phyloP scores from a whole-genome alignment of 2,329 filamentous ascomycete genomes.

The Penicillium sp. region DNA sequence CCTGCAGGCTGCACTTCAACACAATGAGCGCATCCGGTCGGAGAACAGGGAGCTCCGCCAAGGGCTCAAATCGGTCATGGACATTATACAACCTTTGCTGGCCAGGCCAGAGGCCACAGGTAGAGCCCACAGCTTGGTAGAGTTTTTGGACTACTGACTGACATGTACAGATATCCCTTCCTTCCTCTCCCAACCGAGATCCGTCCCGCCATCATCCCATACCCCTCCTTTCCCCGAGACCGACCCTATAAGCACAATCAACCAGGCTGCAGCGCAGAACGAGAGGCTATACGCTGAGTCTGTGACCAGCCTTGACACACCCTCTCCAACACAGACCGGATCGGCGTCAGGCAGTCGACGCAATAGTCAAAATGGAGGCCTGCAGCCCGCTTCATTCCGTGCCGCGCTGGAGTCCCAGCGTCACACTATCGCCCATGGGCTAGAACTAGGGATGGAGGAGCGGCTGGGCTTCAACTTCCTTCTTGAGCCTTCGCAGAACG shows the following conservation, averaged over 20 bases:
- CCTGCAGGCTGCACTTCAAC: conserved; percentile 71
- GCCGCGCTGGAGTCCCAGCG: conserved; percentile 47
- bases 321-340: conserved; percentile 34
- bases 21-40: conserved; percentile 74
- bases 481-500: conserved; percentile 62
- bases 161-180: conserved; percentile 19
- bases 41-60: conserved; percentile 79
- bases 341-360: conserved; percentile 28
- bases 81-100: conserved; percentile 51
- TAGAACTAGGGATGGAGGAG: conserved; percentile 63
- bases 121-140: conserved; percentile 26
- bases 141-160: conserved; percentile 6
- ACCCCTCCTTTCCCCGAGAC: conserved; percentile 32
- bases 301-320: conserved; percentile 31
- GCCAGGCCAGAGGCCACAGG: conserved; percentile 47
- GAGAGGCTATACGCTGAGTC: conserved; percentile 35
- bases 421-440: conserved; percentile 52
- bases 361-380: conserved; percentile 24
- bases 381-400: conserved; percentile 36
- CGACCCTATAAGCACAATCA: conserved; percentile 25
- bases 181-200: conserved; percentile 18
- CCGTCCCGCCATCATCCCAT: conserved; percentile 22
- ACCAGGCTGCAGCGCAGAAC: conserved; percentile 19
- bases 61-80: conserved; percentile 66
- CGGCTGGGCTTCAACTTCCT: conserved; percentile 73